A percentile compares a stretch with the other conserved stretches of the same genome.
Conservation (phyloP, 2,329 filamentous ascomycete species). For the Beauveria bassiana region DNA sequence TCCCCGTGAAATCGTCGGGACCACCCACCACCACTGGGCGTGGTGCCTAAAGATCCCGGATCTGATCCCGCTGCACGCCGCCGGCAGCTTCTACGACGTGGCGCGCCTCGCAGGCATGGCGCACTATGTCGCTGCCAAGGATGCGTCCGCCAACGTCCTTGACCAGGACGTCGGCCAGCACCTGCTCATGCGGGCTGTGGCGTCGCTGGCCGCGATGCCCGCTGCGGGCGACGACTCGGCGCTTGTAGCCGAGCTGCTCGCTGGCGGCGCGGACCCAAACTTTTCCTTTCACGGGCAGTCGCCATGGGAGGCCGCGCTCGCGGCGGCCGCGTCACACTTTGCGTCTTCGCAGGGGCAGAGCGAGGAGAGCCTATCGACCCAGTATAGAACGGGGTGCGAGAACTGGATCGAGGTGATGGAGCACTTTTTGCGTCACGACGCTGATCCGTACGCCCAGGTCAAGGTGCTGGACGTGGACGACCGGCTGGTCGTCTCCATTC, state of each 20-base stretch:
- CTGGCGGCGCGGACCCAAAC: background rate
- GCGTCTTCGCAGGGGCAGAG: background rate
- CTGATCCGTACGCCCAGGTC: slow-evolving; percentile 3
- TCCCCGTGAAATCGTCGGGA: background rate
- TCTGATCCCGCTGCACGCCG: background rate
- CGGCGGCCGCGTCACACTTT: background rate
- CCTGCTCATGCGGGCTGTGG: background rate
- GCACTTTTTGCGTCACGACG: background rate
- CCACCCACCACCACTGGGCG: slow-evolving; percentile 1
- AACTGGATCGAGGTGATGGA: background rate
- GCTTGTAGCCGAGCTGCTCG: background rate
- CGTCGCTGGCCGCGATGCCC: background rate
- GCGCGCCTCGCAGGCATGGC: background rate
- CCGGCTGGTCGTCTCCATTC: background rate
- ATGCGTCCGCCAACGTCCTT: background rate
- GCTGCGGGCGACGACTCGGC: background rate
- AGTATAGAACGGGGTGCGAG: background rate
- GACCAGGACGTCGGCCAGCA: slow-evolving; percentile 5
- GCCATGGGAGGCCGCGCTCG: slow-evolving; percentile 4
- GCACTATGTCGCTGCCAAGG: background rate
- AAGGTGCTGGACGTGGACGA: background rate
- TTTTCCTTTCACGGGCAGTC: background rate
- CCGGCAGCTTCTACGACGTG: slow-evolving; percentile 1
- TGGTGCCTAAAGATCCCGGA: background rate
- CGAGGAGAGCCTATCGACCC: background rate